Base-by-base conservation (phyloP, 768 basidiomycete species). In the Boletus sp. region DNA sequence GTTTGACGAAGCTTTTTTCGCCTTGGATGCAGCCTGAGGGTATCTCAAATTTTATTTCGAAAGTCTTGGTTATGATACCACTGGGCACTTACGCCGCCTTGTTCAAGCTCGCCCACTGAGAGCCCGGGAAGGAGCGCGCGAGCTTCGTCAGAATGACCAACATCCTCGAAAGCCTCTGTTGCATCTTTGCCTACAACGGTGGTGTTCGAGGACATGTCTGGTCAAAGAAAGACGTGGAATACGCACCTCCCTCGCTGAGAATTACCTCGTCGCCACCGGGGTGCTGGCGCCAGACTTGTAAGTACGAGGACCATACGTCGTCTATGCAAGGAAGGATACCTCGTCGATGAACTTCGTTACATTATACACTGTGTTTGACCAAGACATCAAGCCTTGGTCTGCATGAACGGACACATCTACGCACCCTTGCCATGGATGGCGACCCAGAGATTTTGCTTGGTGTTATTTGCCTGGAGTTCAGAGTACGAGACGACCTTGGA, bases 261-360 rank as follows among this genome's bases (percentile, higher is more conserved):
- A 99, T 83, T 51, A 99, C 96, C 77, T 99, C 97, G 77, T 98
- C 97, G 59, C 97, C 97, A 71, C 96, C 96, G 23, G 94, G 95
- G 68, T 97, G 95, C 95, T 91, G 67, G 17, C 23, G 19, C 40
- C 23, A 51, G 5, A 34, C 29, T 10, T 14, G 35, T 66, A 11
- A 67, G 53, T 46, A 53, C 30, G 27, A 43, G 11, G 7, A 19
- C 8, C 10, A 46, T n/a, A 53, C 5, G 47, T 50, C 37, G 30
- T 30, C 30, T 13, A 29, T 47, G 38, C 14, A 25, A 54, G 29
- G 43, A 49, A 33, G 66, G 75, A 53, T 69, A 91, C 93, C 84
- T 96, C 95, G 75, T 98, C 95, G 64, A 94, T 77, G 82, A 98
- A 98, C 69, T 89, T 88, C 37, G 93, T 85, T 59, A 88, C 87